Base-by-base conservation (phyloP, 768 basidiomycete species). In the Cystofilobasidium bisporidii region DNA sequence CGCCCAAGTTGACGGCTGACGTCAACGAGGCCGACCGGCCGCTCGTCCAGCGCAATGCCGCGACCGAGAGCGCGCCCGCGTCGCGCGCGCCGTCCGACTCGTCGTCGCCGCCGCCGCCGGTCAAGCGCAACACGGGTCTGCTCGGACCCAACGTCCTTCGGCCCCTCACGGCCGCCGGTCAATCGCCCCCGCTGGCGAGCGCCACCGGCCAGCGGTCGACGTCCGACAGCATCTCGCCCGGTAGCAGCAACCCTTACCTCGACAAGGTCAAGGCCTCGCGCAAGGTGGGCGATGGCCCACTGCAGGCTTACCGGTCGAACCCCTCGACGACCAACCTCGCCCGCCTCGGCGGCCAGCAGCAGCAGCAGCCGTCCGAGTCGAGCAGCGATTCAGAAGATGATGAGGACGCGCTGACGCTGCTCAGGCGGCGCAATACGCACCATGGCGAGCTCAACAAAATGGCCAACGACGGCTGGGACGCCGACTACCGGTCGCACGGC, bases 381-480 rank as follows among this genome's bases (percentile, higher is more conserved):
- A 61, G 65, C n/a, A 38, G 15, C 38, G 62, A 63, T 6, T 61
- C 48, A 45, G 55, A 68, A 12, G 24, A 56, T 18, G 60, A 61
- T 3, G 43, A 45, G 61, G 67, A 68, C 24, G 55, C 53, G 32
- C 33, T 55, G 22, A 50, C 50, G 12, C 45, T 61, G 1, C 61
- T 68, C 28, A 57, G 40, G 24, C 59, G 68, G 22, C 57, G 68
- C 38, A 65, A 64, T 38, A 69, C 68, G 1, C 63, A 64, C 28
- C 33, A 63, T 38, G 53, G 53, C 26, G 53, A 56, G 28, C 53
- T 56, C 18, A 28, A 32, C 53, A 28, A 32, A 20, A 15, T 63
- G 18, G 57, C 28, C 6, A 61, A 69, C 41, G 18, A 50, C 36
- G 68, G 68, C 9, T 69, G 68, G 68, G 68, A 69, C n/a, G 63